A percentile compares a stretch with the other conserved stretches of the same genome.
Conservation (phyloP, 2,329 filamentous ascomycete species). For the Purpureocillium takamizusanense region DNA sequence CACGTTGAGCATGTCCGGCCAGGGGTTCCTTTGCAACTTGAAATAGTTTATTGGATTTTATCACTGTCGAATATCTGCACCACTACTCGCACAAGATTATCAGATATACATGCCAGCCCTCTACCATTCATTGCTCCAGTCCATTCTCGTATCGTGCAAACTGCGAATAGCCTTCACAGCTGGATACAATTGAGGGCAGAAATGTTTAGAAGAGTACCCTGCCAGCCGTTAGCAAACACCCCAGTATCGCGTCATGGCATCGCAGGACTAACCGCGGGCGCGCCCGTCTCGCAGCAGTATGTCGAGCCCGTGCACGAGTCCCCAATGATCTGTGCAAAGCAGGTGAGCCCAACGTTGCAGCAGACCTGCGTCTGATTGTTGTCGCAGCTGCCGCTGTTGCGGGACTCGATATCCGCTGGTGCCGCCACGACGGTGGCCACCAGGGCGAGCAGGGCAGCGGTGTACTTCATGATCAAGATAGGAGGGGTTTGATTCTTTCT, state of each 20-base stretch:
- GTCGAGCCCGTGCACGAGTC: neutral
- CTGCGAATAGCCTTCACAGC: no score
- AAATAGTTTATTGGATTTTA: no score
- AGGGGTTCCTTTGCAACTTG: no score
- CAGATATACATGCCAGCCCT: no score
- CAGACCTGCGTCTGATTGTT: neutral
- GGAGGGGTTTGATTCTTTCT: neutral
- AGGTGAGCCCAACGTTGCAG: neutral
- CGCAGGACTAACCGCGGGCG: neutral
- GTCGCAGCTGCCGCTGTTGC: neutral
- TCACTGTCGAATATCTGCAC: no score
- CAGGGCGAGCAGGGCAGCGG: constrained; percentile 2
- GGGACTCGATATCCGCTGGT: constrained; percentile 2
- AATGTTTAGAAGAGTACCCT: neutral
- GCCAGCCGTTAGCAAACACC: no score
- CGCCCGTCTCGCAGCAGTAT: neutral
- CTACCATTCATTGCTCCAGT: no score
- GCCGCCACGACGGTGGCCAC: constrained; percentile 2
- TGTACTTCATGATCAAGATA: constrained; percentile 3
- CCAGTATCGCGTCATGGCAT: no score
- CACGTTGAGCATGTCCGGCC: no score
- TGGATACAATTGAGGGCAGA: neutral
- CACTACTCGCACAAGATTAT: no score
- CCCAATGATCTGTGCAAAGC: neutral
- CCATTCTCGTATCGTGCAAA: no score